phyloP scores from a whole-genome alignment of 2,329 filamentous ascomycete species.

The Parastagonospora avenae region DNA sequence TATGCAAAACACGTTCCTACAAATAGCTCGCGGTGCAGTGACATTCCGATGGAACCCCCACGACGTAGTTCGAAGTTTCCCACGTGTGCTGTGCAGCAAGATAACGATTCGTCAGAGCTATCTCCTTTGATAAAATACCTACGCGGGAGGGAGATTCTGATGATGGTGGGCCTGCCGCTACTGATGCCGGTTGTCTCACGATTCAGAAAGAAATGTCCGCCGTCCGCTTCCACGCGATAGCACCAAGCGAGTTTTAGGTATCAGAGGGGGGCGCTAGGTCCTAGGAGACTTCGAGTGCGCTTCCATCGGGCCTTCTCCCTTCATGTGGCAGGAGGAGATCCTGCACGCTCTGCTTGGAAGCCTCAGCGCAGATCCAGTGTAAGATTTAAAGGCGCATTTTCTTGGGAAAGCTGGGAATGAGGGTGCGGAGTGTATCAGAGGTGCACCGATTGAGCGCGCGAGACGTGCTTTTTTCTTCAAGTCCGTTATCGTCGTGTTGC shows the following conservation, averaged over 20 bases:
- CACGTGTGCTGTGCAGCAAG: neutral
- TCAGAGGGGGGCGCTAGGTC: constrained; percentile 12
- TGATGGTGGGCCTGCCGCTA: neutral
- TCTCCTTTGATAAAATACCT: neutral
- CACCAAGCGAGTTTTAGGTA: constrained; percentile 24
- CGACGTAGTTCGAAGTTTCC: neutral
- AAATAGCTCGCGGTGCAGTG: too few relatives aligned
- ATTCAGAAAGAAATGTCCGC: constrained; percentile 13
- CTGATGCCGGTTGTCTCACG: constrained; percentile 30
- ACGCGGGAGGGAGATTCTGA: neutral
- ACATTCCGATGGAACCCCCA: too few relatives aligned
- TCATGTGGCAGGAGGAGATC: constrained; percentile 2
- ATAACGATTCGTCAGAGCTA: constrained; percentile 9
- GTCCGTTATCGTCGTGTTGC: neutral
- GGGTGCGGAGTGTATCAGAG: too few relatives aligned
- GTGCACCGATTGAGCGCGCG: neutral
- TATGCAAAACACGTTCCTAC: too few relatives aligned
- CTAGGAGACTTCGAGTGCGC: constrained; percentile 12
- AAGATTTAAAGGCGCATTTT: too few relatives aligned
- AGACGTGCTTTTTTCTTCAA: neutral
- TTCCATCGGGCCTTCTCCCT: constrained; percentile 26
- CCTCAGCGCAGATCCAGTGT: too few relatives aligned
- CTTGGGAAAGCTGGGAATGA: too few relatives aligned
- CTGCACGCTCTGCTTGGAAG: neutral
- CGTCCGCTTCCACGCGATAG: constrained; percentile 46